Evolutionary conservation across 108 stramenopile genomes (phyloP), one percentile per base, ranked within the genome.

Genomic region (Nitzschia putrida): DNA sequence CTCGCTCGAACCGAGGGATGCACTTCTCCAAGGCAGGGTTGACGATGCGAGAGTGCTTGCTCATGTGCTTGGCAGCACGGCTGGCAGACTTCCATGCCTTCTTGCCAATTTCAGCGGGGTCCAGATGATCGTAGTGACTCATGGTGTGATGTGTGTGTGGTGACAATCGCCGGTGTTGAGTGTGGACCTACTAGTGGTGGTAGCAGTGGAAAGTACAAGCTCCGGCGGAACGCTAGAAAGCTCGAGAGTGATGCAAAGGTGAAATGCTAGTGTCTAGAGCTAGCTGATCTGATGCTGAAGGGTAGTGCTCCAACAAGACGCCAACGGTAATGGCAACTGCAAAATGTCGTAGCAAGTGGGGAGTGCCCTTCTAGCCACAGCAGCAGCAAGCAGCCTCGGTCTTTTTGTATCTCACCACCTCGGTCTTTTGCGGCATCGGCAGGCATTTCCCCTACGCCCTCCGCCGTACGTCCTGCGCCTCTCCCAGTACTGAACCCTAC

Each of bases 1-100:
- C 42, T 14, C 78, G 74, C 25, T 82, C 81, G 72, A 92, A 89
- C 8, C 84, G 74, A 23, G 84, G 84, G 52, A 85, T 81, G 52
- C 80, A 76, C 57, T 85, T 85, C 53, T 85, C 84, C 44, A 81
- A 54, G 18, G 70, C 65, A 16, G 84, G 84, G 47, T 85, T 85
- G 47, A 85, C 84, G 52, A 85, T 85, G 26, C 74, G 57, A 0
- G 79, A 80, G 54, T 85, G 78, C 44, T 85, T 85, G 58, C 61
- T 66, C 84, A 85, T 85, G 59, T 81, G 74, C 63, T 81, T 81
- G 8, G 84, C 84, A 20, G 80, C 80, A n/a, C 84, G 70, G 24
- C 73, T 75, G 7, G 84, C 84, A 23, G 80, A 65, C 53, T 81
- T 85, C 84, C 84, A 85, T 20, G 84, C 84, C 53, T 75, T 65